Evolutionary conservation across 495 filamentous ascomycete genomes (phyloP).

Genomic region (Neurospora cerealis): DNA sequence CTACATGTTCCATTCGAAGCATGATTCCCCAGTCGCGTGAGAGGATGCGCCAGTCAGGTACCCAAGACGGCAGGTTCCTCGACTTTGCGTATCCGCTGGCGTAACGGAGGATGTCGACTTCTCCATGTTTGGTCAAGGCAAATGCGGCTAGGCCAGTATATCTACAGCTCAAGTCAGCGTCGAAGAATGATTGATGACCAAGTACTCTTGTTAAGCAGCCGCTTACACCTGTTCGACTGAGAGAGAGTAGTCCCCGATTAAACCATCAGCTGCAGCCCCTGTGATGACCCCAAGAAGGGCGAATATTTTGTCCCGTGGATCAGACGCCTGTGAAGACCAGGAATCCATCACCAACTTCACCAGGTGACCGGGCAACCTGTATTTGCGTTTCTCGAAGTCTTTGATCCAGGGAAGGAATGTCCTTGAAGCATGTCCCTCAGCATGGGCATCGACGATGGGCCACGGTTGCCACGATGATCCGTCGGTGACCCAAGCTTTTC

Average conservation of each 20-base stretch:
- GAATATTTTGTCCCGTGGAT: slow-evolving; percentile 23
- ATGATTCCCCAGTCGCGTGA: slow-evolving; percentile 10
- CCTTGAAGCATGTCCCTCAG: not conserved
- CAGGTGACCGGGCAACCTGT: slow-evolving; percentile 9
- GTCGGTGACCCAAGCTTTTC: slow-evolving; percentile 9
- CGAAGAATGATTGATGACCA: not conserved
- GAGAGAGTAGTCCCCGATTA: slow-evolving; percentile 14
- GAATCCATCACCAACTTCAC: slow-evolving; percentile 13
- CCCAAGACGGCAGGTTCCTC: slow-evolving; percentile 13
- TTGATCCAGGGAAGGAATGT: slow-evolving; percentile 10
- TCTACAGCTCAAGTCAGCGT: not conserved
- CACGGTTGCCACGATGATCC: slow-evolving; percentile 10
- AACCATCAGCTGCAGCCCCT: slow-evolving; percentile 8
- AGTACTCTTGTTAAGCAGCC: not conserved
- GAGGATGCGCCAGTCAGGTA: slow-evolving; percentile 12
- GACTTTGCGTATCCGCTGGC: slow-evolving; percentile 7
- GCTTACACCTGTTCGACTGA: slow-evolving; percentile 9
- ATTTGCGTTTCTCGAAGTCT: slow-evolving; percentile 5
- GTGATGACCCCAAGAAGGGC: slow-evolving; percentile 14
- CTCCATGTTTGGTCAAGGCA: slow-evolving; percentile 4
- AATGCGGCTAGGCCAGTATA: slow-evolving; percentile 12
- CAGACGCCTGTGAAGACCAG: slow-evolving; percentile 11
- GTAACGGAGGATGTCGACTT: slow-evolving; percentile 7
- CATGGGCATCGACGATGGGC: slow-evolving; percentile 4
- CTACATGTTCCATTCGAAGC: not conserved